Evolutionary conservation across 495 filamentous ascomycete species (phyloP).

Genomic region (Hypoxylon cercidicola): DNA sequence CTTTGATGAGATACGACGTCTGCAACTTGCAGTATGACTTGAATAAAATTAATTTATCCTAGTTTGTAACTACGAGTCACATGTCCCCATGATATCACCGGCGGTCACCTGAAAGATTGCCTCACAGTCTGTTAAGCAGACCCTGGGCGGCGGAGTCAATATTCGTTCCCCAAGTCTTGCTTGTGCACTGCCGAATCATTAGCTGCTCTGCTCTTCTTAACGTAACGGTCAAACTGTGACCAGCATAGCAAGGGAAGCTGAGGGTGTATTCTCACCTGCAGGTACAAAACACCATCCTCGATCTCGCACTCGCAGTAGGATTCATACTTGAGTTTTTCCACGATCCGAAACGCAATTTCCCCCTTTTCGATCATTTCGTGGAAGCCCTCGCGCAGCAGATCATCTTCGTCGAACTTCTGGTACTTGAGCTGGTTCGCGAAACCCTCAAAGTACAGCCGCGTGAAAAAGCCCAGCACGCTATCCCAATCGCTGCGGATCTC

Average conservation of each 20-base stretch:
- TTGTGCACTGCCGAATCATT: constrained; percentile 24
- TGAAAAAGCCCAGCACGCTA: constrained; percentile 48
- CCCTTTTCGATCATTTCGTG: constrained; percentile 53
- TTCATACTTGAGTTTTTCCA: constrained; percentile 55
- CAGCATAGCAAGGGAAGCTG: background rate
- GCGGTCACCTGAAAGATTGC: background rate
- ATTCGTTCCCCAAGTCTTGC: constrained; percentile 33
- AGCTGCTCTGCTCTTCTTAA: background rate
- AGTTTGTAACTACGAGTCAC: too few species aligned
- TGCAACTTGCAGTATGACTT: too few species aligned
- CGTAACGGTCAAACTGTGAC: background rate
- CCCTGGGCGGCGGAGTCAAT: constrained; percentile 18
- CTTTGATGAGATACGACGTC: too few species aligned
- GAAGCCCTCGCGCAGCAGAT: constrained; percentile 58
- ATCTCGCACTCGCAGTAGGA: constrained; percentile 56
- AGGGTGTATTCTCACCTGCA: constrained; percentile 47
- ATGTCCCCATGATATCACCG: background rate
- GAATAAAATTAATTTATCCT: too few species aligned
- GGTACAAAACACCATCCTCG: constrained; percentile 55
- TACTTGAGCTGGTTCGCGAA: constrained; percentile 45
- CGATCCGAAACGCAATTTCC: constrained; percentile 55
- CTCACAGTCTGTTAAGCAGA: constrained; percentile 25
- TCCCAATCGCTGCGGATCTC: constrained; percentile 56
- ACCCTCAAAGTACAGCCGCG: constrained; percentile 53
- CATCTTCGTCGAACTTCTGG: constrained; percentile 59